Evolutionary conservation across 768 basidiomycete species (phyloP).

Genomic region (Suillus americanus): DNA sequence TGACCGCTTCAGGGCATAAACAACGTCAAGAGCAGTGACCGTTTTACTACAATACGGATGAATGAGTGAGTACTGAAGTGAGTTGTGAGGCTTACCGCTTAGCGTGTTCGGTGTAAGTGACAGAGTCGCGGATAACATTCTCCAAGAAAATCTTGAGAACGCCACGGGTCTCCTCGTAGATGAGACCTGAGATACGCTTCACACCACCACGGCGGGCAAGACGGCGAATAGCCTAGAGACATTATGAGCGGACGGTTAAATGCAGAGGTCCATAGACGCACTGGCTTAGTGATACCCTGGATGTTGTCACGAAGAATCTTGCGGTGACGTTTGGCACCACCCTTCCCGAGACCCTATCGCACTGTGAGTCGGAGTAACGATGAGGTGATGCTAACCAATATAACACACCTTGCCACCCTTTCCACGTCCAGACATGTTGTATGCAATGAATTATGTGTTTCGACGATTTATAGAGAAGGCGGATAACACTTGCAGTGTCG

Average conservation of each 20-base stretch:
- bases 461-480: slow-evolving; percentile 16
- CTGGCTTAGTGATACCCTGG: slow-evolving; percentile 53
- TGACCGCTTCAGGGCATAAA: slow-evolving; percentile 72
- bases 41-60: slow-evolving; percentile 53
- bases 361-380: slow-evolving; percentile 9
- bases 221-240: slow-evolving; percentile 76
- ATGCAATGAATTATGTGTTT: slow-evolving; percentile 12
- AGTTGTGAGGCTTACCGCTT: slow-evolving; percentile 47
- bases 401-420: slow-evolving; percentile 51
- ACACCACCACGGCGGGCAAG: slow-evolving; percentile 92
- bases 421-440: slow-evolving; percentile 46
- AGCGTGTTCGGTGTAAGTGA: slow-evolving; percentile 92
- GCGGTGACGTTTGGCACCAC: slow-evolving; percentile 46
- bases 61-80: neutral
- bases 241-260: slow-evolving; percentile 44
- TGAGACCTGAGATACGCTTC: slow-evolving; percentile 86
- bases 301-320: slow-evolving; percentile 48
- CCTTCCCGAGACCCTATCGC: slow-evolving; percentile 48
- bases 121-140: slow-evolving; percentile 87
- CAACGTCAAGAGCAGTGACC: slow-evolving; percentile 85
- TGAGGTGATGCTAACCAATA: slow-evolving; percentile 14
- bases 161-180: slow-evolving; percentile 92
- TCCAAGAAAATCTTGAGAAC: slow-evolving; percentile 92
- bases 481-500: neutral
- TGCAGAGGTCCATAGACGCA: slow-evolving; percentile 24